Conservation (phyloP, 495 filamentous ascomycete species). For the Penicillium ochrochloron region DNA sequence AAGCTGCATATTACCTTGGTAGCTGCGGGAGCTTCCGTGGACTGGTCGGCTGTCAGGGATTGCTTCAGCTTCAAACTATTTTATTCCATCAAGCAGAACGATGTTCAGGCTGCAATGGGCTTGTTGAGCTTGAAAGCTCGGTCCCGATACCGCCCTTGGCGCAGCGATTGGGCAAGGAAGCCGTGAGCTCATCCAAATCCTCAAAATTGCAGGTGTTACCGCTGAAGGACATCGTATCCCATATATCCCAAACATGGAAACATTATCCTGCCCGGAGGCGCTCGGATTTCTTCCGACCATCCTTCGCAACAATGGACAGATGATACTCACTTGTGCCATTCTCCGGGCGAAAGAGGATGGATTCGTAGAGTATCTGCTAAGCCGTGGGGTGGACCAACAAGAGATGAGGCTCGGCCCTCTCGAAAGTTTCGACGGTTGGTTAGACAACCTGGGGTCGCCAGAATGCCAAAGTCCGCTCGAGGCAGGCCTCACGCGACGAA, state of each 20-base stretch:
- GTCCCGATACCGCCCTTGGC: background rate
- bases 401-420: background rate
- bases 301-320: background rate
- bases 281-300: background rate
- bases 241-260: background rate
- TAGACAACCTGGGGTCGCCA: background rate
- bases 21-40: background rate
- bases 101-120: background rate
- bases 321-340: background rate
- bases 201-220: background rate
- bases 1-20: background rate
- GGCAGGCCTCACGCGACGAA: background rate
- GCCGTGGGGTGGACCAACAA: background rate
- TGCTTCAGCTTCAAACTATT: background rate
- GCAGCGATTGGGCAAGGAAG: background rate
- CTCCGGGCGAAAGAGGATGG: background rate
- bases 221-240: background rate
- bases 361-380: background rate
- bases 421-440: background rate
- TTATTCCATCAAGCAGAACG: background rate
- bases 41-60: background rate
- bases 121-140: background rate
- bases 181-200: background rate
- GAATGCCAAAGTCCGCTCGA: background rate
- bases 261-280: background rate